Conservation (phyloP, 2,329 filamentous ascomycete species). For the Monosporascus ibericus region DNA sequence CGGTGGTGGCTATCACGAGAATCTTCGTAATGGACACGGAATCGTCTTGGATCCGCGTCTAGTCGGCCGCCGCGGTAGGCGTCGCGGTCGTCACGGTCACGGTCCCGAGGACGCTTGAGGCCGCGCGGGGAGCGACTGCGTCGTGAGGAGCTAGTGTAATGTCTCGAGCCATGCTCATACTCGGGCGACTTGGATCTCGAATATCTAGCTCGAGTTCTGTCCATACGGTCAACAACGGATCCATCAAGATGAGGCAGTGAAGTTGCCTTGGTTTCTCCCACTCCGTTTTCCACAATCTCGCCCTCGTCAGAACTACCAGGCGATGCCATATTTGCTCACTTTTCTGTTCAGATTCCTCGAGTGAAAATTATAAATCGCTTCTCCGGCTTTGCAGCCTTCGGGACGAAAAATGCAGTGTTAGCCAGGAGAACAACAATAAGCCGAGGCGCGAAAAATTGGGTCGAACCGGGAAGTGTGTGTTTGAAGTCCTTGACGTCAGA, state of each 20-base stretch:
- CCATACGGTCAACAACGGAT: constrained; percentile 85
- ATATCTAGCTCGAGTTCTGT: constrained; percentile 66
- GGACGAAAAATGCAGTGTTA: constrained; percentile 19
- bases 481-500: constrained; percentile 23
- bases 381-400: constrained; percentile 13
- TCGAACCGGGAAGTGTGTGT: constrained; percentile 28
- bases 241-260: constrained; percentile 69
- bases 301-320: constrained; percentile 72
- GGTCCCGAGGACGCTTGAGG: constrained; percentile 58
- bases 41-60: constrained; percentile 52
- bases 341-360: constrained; percentile 13
- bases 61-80: constrained; percentile 32
- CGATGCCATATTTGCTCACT: constrained; percentile 27
- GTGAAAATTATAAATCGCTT: constrained; percentile 14
- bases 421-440: constrained; percentile 16
- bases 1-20: constrained; percentile 40
- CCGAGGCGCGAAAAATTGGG: constrained; percentile 26
- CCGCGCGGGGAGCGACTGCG: constrained; percentile 57
- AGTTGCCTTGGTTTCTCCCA: constrained; percentile 73
- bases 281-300: constrained; percentile 73
- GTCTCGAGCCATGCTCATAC: constrained; percentile 26
- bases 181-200: constrained; percentile 52
- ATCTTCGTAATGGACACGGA: constrained; percentile 59
- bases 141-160: constrained; percentile 40
- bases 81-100: constrained; percentile 45